Evolutionary conservation across 306 rosid species (phyloP).

Genomic region (Vicia faba): DNA sequence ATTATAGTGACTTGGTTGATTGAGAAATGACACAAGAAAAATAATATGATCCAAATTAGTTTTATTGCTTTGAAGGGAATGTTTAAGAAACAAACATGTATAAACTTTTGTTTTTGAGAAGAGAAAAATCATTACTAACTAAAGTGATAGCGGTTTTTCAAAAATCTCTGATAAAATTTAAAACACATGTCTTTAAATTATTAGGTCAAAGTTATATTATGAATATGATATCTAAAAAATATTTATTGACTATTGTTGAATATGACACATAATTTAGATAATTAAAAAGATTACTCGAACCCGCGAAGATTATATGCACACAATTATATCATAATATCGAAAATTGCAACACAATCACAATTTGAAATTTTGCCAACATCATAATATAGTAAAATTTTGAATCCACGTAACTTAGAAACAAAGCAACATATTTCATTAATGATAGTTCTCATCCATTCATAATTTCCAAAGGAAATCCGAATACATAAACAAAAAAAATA

Average conservation of each 20-base stretch:
- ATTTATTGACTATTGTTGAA: too few species aligned
- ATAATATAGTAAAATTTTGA: background rate
- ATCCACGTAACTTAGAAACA: constrained; percentile 13
- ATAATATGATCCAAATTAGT: background rate
- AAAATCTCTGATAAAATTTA: too few species aligned
- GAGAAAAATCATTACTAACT: background rate
- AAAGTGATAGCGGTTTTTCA: background rate
- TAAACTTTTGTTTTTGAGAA: background rate
- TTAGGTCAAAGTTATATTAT: too few species aligned
- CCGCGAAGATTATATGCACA: too few species aligned
- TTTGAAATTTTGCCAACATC: background rate
- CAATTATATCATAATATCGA: too few species aligned
- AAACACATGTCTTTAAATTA: too few species aligned
- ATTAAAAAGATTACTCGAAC: too few species aligned
- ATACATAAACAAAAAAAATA: constrained; percentile 39
- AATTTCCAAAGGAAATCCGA: constrained; percentile 41
- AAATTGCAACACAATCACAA: background rate
- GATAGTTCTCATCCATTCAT: constrained; percentile 47
- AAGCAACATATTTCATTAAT: constrained; percentile 31
- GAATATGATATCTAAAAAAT: too few species aligned
- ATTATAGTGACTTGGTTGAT: background rate
- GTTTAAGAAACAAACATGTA: constrained; percentile 19
- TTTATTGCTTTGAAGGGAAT: background rate
- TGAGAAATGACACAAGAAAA: constrained; percentile 23
- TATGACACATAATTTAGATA: too few species aligned